Base-by-base conservation (phyloP, 2,329 filamentous ascomycete genomes). In the Corynespora cassiicola region DNA sequence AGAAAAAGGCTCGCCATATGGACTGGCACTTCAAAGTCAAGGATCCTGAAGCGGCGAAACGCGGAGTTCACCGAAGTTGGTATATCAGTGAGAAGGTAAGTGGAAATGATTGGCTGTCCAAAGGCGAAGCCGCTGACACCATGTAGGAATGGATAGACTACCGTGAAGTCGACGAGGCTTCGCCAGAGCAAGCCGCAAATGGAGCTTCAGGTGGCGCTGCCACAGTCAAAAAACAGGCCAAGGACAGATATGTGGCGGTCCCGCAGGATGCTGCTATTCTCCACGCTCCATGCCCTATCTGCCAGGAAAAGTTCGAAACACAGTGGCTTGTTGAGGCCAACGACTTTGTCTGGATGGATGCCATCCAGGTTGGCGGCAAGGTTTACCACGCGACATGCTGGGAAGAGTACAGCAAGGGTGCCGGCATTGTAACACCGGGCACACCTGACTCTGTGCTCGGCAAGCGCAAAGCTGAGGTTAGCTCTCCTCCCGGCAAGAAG, bases 21-120 rank as follows among this genome's bases (percentile, higher is more conserved):
- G 94, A 99, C 70, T 99, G 94, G 94, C 94, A 99, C 69, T 99
- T 99, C 73, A 85, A 87, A 39, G 91, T 92, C 16, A 92, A 96
- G 61, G 89, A 95, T 70, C 84, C 85, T 3, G 92, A 97, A 54
- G 86, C 88, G 10, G 85, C 89, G 60, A 92, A 89, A 65, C 82
- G 89, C 45, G 90, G 88, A 20, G 88, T 95, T 56, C 91, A 95
- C 61, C 85, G 94, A 21, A 95, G 90, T 68, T 97, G 90, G 90
- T 96, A 96, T 65, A 85, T 96, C 31, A 89, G 95, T 59, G 88
- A 95, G 72, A 78, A 85, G 72, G 87, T 89, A 77, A 72, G 83
- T 69, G 27, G 21, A 28, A 23, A 9, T 5, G 33, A 10, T n/a
- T n/a, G n/a, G n/a, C n/a, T n/a, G n/a, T n/a, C n/a, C n/a, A n/a